Base-by-base conservation (phyloP, 225 moss, liverwort and hornwort species). In the Physcomitrellopsis africana region DNA sequence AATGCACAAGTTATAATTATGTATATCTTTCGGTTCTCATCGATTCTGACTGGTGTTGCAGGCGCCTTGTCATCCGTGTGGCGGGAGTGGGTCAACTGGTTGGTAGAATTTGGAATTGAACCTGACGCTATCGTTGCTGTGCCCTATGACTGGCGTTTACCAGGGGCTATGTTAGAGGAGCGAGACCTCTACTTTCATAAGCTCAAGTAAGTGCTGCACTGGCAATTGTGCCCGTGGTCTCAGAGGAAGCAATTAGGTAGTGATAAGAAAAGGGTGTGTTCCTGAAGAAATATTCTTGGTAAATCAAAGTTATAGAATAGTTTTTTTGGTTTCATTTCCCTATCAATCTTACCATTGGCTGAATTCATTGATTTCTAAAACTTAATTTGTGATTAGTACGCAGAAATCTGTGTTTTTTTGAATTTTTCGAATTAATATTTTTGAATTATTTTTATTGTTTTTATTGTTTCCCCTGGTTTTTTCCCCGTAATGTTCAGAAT, bases 11-110 rank as follows among this genome's bases (percentile, higher is more conserved):
- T 65, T 78, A 1, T 44, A 23, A 48, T 10, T 43, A 46, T 74
- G 17, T 52, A 65, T 13, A 12, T 14, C 24, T 37, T 37, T 37
- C 7, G 32, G 15, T 41, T 71, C 60, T 19, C 56, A 56, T 59
- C 24, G 76, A 16, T 55, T 17, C 8, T 55, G 8, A 16, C 62
- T 12, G 64, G 61, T 72, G 43, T 52, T 65, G 71, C 83, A 96
- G 96, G 96, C 65, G 91, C 87, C 52, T 75, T 93, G 81, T 99
- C 99, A 53, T 99, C 99, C n/a, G 92, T 99, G 18, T 99, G 99
- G 99, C 91, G 92, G 72, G 95, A 99, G 73, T 99, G 99, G 99
- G 93, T 99, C 60, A 99, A 99, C 73, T 99, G 99, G 99, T 89
- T 93, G 62, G 99, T 99, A 24, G 99, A 99, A 73, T 99, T 99